Evolutionary conservation across 2,329 filamentous ascomycete genomes (phyloP).

Genomic region (Thelonectria discophora): DNA sequence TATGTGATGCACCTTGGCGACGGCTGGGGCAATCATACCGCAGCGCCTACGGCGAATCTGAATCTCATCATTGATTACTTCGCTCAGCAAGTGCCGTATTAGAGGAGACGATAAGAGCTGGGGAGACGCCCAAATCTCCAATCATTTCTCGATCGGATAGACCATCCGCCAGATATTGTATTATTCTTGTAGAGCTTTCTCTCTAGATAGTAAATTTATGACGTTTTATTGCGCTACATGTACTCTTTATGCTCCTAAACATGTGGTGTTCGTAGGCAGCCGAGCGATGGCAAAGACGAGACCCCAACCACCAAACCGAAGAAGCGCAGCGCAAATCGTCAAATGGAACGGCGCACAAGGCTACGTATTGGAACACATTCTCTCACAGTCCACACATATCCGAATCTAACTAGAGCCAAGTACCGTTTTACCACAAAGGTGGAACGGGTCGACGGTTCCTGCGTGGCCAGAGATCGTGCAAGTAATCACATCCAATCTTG

Average conservation of each 20-base stretch:
- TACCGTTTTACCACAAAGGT: too few species aligned
- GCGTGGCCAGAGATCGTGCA: too few species aligned
- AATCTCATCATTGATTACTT: slow-evolving; percentile 3
- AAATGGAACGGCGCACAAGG: too few species aligned
- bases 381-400: too few species aligned
- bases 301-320: background rate
- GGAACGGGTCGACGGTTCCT: too few species aligned
- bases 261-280: slow-evolving; percentile 1
- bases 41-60: background rate
- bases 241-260: background rate
- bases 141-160: background rate
- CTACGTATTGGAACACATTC: too few species aligned
- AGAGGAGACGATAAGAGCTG: background rate
- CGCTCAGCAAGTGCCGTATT: slow-evolving; percentile 7
- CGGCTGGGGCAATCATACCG: slow-evolving; percentile 8
- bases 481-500: too few species aligned
- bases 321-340: background rate
- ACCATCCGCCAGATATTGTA: background rate
- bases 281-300: background rate
- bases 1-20: slow-evolving; percentile 11
- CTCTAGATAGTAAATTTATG: background rate
- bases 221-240: background rate
- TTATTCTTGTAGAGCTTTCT: background rate
- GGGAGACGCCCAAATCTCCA: background rate
- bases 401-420: too few species aligned